Conservation (phyloP, 2,329 filamentous ascomycete genomes). For the Nemania serpens region DNA sequence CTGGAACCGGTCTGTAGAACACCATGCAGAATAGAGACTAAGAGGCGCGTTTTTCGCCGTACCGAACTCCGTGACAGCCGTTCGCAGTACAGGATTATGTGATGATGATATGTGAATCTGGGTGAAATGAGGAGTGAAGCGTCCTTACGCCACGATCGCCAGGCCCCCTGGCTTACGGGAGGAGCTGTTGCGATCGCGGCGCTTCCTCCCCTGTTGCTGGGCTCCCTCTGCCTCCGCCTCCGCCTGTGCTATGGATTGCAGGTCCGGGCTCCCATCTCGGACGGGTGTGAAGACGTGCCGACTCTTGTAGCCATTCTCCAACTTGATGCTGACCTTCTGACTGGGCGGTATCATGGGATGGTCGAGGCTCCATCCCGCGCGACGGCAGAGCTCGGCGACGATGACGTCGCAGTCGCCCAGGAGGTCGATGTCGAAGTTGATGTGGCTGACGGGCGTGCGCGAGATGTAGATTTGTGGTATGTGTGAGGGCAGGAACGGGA, state of each 20-base stretch:
- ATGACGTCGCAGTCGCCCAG: slow-evolving; percentile 95
- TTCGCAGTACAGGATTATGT: too few species aligned
- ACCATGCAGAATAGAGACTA: neutral
- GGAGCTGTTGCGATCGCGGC: slow-evolving; percentile 18
- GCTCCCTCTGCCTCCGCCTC: neutral
- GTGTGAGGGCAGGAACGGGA: slow-evolving; percentile 74
- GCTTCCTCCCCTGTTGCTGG: slow-evolving; percentile 5
- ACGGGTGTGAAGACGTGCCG: slow-evolving; percentile 48
- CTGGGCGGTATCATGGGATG: slow-evolving; percentile 82
- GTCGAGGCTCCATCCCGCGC: slow-evolving; percentile 77
- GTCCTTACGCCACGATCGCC: neutral
- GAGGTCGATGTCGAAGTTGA: slow-evolving; percentile 95
- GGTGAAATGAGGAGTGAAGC: too few species aligned
- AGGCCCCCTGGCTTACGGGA: slow-evolving; percentile 18
- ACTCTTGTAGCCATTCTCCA: slow-evolving; percentile 52
- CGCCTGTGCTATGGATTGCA: neutral
- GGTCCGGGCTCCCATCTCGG: neutral
- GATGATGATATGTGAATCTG: too few species aligned
- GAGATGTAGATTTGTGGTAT: slow-evolving; percentile 92
- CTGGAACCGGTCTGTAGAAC: slow-evolving; percentile 17
- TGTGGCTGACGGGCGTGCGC: slow-evolving; percentile 80
- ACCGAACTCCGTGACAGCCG: too few species aligned
- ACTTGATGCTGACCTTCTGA: slow-evolving; percentile 62
- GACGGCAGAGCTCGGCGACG: slow-evolving; percentile 81
- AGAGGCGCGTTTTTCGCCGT: neutral